These are phyloP conservation scores for Fomitopsis betulina DNA, from an alignment of 1,284 basidiomycete species.

Conservation along the genomic window DNA sequence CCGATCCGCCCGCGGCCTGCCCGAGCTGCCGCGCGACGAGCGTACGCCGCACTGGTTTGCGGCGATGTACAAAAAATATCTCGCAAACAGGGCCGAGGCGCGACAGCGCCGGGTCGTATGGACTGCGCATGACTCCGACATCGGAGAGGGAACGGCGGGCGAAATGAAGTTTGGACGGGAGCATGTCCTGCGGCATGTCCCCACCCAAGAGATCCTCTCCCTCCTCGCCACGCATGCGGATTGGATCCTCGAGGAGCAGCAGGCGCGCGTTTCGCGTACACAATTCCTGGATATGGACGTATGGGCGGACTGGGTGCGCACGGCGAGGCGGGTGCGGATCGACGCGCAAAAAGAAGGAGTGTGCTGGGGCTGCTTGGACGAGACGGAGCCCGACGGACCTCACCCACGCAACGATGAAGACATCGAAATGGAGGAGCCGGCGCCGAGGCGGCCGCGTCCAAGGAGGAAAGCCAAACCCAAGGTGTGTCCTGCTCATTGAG, in stretches of 20 bases:
- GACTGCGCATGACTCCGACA: slow-evolving; percentile 29
- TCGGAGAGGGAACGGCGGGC: slow-evolving; percentile 26
- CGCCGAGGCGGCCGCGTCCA: background rate
- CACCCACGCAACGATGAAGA: background rate
- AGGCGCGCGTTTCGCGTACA: slow-evolving; percentile 16
- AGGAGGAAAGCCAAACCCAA: slow-evolving; percentile 7
- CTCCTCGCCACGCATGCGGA: slow-evolving; percentile 44
- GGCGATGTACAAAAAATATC: slow-evolving; percentile 28
- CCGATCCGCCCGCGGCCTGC: slow-evolving; percentile 7
- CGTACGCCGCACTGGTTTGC: slow-evolving; percentile 49
- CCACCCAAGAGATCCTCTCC: slow-evolving; percentile 38
- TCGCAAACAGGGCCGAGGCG: slow-evolving; percentile 23
- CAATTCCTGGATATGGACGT: slow-evolving; percentile 34
- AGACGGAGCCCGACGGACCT: slow-evolving; percentile 2
- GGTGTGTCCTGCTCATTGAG: background rate
- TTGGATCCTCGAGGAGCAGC: slow-evolving; percentile 47
- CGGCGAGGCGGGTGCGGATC: slow-evolving; percentile 27
- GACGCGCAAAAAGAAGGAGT: slow-evolving; percentile 21
- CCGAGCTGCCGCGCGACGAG: slow-evolving; percentile 23
- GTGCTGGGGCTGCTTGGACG: slow-evolving; percentile 27
- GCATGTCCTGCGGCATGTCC: slow-evolving; percentile 34
- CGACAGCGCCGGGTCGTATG: slow-evolving; percentile 28
- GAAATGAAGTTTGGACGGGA: slow-evolving; percentile 9
- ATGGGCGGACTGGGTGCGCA: slow-evolving; percentile 41
- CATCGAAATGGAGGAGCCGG: slow-evolving; percentile 7